Evolutionary conservation across 192 early-diverging fungal species (phyloP).

Genomic region (Entomortierella lignicola): DNA sequence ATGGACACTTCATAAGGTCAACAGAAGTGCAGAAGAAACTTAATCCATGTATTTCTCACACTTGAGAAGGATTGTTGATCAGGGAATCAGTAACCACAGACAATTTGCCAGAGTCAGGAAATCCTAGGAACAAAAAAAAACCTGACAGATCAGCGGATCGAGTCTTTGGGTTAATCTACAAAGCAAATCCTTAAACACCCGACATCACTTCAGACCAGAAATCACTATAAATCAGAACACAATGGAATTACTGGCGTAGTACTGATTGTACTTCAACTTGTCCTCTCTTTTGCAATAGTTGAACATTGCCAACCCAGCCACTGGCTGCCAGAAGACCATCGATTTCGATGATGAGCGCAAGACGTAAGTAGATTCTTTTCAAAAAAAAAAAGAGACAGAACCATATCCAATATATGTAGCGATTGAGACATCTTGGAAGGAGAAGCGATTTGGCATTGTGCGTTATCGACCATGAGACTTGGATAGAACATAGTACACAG

Average conservation of each 20-base stretch:
- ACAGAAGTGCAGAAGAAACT: too few relatives aligned
- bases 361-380: conserved; percentile 72
- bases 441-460: too few relatives aligned
- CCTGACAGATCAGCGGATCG: too few relatives aligned
- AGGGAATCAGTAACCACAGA: not conserved
- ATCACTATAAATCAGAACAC: not conserved
- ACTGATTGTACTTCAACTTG: conserved; percentile 21
- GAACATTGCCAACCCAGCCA: conserved; percentile 99
- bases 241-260: not conserved
- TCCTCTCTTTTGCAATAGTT: conserved; percentile 69
- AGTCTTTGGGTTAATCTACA: not conserved
- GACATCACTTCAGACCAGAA: not conserved
- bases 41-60: too few relatives aligned
- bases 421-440: too few relatives aligned
- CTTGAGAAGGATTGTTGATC: not conserved
- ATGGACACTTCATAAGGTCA: not conserved
- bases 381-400: too few relatives aligned
- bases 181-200: not conserved
- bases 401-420: too few relatives aligned
- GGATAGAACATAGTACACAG: not conserved
- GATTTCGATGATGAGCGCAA: conserved; percentile 98
- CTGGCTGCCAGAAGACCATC: conserved; percentile 98
- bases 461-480: too few relatives aligned
- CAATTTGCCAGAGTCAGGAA: too few relatives aligned
- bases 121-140: too few relatives aligned